These are phyloP conservation scores for Calcarisporium arbuscula DNA, from an alignment of 2,329 filamentous ascomycete species.

Conservation along the genomic window DNA sequence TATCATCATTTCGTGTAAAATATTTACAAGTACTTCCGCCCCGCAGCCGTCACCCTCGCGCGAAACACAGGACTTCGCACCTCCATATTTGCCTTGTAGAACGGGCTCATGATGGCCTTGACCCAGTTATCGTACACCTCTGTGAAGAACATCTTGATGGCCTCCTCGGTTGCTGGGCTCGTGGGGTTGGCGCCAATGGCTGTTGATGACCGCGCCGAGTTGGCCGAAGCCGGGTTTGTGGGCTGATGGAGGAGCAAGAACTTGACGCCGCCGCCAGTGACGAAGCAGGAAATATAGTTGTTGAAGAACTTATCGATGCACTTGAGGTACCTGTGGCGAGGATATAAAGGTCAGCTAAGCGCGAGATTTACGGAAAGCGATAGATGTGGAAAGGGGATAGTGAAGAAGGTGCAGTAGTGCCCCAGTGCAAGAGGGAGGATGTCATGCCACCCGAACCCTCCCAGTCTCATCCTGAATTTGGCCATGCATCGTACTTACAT, in stretches of 20 bases:
- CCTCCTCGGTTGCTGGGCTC: constrained; percentile 87
- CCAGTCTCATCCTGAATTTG: too few species aligned
- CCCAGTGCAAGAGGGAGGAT: too few species aligned
- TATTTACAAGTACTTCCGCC: constrained; percentile 78
- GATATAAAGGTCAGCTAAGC: neutral
- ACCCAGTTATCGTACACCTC: constrained; percentile 97
- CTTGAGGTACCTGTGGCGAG: constrained; percentile 72
- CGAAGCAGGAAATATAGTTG: constrained; percentile 89
- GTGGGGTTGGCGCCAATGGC: constrained; percentile 78
- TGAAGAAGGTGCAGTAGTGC: too few species aligned
- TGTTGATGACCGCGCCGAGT: constrained; percentile 53
- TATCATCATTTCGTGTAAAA: constrained; percentile 7
- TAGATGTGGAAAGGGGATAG: neutral
- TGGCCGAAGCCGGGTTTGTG: constrained; percentile 31
- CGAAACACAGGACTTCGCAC: constrained; percentile 84
- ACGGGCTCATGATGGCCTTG: constrained; percentile 95
- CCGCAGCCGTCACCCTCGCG: constrained; percentile 73
- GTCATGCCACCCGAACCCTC: too few species aligned
- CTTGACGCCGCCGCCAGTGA: constrained; percentile 86
- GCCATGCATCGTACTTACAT: too few species aligned
- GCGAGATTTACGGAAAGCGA: neutral
- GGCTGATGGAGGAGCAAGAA: constrained; percentile 93
- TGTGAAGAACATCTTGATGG: constrained; percentile 86
- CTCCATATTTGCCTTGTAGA: constrained; percentile 80
- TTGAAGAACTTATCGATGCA: constrained; percentile 96